Evolutionary conservation across 176 grass and related monocot species (phyloP).

Genomic region (Phoenix roebelenii): DNA sequence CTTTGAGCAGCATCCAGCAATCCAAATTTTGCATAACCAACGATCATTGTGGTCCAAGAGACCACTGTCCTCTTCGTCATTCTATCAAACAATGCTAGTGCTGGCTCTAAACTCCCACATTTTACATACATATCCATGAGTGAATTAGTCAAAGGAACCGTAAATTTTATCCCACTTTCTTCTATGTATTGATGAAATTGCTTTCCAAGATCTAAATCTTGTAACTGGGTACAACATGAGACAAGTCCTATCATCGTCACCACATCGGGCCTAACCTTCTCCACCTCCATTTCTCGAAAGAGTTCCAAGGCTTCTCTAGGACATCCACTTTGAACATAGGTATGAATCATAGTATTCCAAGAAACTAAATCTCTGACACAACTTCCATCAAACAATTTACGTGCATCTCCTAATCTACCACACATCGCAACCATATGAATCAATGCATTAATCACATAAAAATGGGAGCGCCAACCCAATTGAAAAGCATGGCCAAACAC

Average conservation of each 20-base stretch:
- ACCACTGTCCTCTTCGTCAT: slow-evolving; percentile 25
- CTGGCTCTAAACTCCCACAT: slow-evolving; percentile 30
- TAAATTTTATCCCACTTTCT: slow-evolving; percentile 26
- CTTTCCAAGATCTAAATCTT: slow-evolving; percentile 37
- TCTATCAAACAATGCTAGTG: slow-evolving; percentile 30
- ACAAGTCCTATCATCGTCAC: slow-evolving; percentile 47
- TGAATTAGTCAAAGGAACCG: slow-evolving; percentile 28
- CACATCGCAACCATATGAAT: neutral
- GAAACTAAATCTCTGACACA: slow-evolving; percentile 6
- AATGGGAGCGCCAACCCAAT: slow-evolving; percentile 1
- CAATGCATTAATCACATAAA: slow-evolving; percentile 6
- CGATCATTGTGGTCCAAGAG: slow-evolving; percentile 62
- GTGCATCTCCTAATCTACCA: neutral
- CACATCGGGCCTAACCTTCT: slow-evolving; percentile 20
- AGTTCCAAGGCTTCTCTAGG: slow-evolving; percentile 27
- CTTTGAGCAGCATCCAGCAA: slow-evolving; percentile 32
- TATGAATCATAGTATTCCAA: slow-evolving; percentile 14
- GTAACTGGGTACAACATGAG: slow-evolving; percentile 24
- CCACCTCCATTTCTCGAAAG: slow-evolving; percentile 32
- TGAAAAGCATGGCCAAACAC: slow-evolving; percentile 4
- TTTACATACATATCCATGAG: slow-evolving; percentile 64
- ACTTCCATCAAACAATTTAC: slow-evolving; percentile 1
- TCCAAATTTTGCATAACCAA: slow-evolving; percentile 40
- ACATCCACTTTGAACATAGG: slow-evolving; percentile 24
- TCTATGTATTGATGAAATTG: slow-evolving; percentile 27